These are phyloP conservation scores for Sapria himalayana DNA, from an alignment of 345 rosid species.

Conservation along the genomic window DNA sequence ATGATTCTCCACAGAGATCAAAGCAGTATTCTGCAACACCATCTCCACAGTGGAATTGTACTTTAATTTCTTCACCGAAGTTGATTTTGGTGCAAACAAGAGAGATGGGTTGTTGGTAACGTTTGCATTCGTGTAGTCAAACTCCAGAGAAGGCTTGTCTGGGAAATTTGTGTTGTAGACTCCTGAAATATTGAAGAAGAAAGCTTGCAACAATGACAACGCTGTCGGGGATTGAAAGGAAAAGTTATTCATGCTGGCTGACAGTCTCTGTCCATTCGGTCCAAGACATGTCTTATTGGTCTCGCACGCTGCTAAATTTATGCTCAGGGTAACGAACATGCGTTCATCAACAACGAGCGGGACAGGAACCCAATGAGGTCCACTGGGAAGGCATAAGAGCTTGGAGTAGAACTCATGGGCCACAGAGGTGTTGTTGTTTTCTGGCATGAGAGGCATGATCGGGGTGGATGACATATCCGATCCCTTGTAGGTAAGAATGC, in stretches of 20 bases:
- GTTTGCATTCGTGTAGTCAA: slow-evolving; percentile 41
- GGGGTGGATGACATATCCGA: slow-evolving; percentile 11
- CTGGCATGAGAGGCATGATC: slow-evolving; percentile 47
- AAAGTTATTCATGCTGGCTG: slow-evolving; percentile 67
- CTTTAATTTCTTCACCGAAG: slow-evolving; percentile 40
- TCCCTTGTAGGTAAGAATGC: slow-evolving; percentile 25
- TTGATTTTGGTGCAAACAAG: slow-evolving; percentile 26
- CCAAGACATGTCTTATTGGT: slow-evolving; percentile 34
- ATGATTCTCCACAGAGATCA: slow-evolving; percentile 42
- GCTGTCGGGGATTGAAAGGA: slow-evolving; percentile 34
- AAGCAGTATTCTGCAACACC: slow-evolving; percentile 54
- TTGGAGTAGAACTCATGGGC: slow-evolving; percentile 41
- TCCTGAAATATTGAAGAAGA: slow-evolving; percentile 24
- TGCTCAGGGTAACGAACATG: slow-evolving; percentile 52
- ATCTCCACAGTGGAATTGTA: slow-evolving; percentile 57
- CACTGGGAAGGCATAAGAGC: slow-evolving; percentile 21
- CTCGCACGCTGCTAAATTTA: slow-evolving; percentile 25
- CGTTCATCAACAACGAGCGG: slow-evolving; percentile 39
- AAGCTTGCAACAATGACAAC: slow-evolving; percentile 46
- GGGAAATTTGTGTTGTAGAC: slow-evolving; percentile 61
- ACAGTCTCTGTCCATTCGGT: slow-evolving; percentile 10
- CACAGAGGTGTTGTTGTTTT: slow-evolving; percentile 42
- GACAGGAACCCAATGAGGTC: slow-evolving; percentile 45
- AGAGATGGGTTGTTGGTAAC: slow-evolving; percentile 11
- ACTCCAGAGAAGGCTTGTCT: slow-evolving; percentile 24